Percentiles rank a stretch among this genome's conserved stretches.
Conservation (phyloP, 441 rosid species). For the Biscutella auriculata region DNA sequence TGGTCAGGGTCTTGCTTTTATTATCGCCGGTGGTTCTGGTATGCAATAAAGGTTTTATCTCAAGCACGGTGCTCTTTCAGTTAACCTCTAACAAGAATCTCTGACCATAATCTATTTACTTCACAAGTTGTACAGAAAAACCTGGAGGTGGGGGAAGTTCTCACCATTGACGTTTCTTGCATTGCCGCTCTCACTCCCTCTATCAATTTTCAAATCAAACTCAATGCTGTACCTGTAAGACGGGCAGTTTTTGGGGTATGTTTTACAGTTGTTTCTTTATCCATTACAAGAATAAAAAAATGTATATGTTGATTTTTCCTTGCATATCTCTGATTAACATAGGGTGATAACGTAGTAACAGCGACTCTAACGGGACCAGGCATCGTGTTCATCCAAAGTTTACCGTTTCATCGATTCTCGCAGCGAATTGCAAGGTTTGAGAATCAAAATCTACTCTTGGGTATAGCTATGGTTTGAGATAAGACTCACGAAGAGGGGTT, state of each 20-base stretch:
- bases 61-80: background rate
- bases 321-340: background rate
- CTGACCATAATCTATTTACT: conserved; percentile 4
- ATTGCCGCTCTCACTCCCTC: conserved; percentile 69
- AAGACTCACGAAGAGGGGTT: background rate
- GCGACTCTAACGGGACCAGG: conserved; percentile 90
- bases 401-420: conserved; percentile 83
- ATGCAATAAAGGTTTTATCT: conserved; percentile 16
- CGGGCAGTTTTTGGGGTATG: conserved; percentile 86
- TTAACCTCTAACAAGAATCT: background rate
- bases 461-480: background rate
- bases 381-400: conserved; percentile 90
- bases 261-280: background rate
- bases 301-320: background rate
- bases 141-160: conserved; percentile 84
- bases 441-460: background rate
- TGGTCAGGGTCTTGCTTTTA: conserved; percentile 94
- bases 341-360: conserved; percentile 79
- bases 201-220: conserved; percentile 68
- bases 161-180: conserved; percentile 77
- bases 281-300: background rate
- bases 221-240: conserved; percentile 60
- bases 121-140: conserved; percentile 80
- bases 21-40: conserved; percentile 96
- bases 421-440: conserved; percentile 82